Evolutionary conservation across 345 rosid genomes (phyloP).

Genomic region (Barbarea vulgaris): DNA sequence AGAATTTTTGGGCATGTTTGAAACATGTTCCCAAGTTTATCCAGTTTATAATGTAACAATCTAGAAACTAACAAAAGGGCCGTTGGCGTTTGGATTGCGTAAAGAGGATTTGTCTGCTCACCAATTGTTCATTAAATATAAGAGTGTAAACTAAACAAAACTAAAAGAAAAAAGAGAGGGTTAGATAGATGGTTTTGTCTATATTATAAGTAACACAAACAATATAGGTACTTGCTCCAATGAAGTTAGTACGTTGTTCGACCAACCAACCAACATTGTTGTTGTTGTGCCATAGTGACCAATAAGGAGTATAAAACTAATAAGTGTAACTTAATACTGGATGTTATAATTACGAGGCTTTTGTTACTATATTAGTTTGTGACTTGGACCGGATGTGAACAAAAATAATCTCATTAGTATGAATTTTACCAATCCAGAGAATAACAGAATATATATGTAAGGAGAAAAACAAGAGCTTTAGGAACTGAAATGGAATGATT

Average conservation of each 20-base stretch:
- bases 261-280: slow-evolving; percentile 33
- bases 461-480: too few relatives aligned
- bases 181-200: slow-evolving; percentile 16
- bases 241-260: slow-evolving; percentile 22
- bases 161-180: not conserved
- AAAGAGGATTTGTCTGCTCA: slow-evolving; percentile 35
- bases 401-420: not conserved
- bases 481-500: slow-evolving; percentile 30
- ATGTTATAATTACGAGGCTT: not conserved
- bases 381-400: not conserved
- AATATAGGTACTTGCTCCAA: slow-evolving; percentile 23
- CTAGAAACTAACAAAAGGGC: slow-evolving; percentile 30
- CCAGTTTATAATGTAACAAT: slow-evolving; percentile 12
- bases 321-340: not conserved
- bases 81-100: slow-evolving; percentile 28
- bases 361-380: not conserved
- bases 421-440: not conserved
- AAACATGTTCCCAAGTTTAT: slow-evolving; percentile 38
- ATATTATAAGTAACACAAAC: slow-evolving; percentile 13
- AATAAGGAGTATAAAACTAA: not conserved
- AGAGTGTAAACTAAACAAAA: slow-evolving; percentile 4
- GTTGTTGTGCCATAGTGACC: slow-evolving; percentile 1
- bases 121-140: slow-evolving; percentile 2
- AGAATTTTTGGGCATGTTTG: slow-evolving; percentile 28
- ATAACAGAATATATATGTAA: not conserved